Base-by-base conservation (phyloP, 2,329 filamentous ascomycete genomes). In the Pseudohalonectria lignicola region DNA sequence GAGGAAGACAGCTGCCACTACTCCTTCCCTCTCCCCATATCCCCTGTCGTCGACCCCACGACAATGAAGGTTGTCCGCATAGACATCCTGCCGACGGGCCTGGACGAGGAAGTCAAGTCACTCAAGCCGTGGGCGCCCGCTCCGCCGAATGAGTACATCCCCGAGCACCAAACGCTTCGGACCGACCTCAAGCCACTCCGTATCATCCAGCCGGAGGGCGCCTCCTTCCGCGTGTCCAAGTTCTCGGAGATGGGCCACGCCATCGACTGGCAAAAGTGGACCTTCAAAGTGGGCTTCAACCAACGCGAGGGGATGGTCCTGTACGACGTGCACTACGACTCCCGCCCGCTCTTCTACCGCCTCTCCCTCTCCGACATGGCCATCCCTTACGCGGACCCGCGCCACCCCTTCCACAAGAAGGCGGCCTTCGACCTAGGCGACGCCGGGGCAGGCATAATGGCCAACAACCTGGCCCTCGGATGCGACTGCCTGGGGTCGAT, bases 361-460 rank as follows among this genome's bases (percentile, higher is more conserved):
- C 54, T 86, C 28, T 75, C 72, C 44, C 67, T 82, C 41, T 75
- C 72, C 43, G 82, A 86, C 53, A 81, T 86, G 73, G 72, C 72
- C 2, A 76, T 82, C 0, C 76, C 2, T 81, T 85, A 84, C 46
- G 77, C 64, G 4, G 79, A 84, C 47, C 75, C 75, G 1, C 69
- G 80, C 2, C 60, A 67, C 1, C 79, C 79, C 0, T 83, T 73
- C 52, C 76, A 79, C 39, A 69, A 78, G 30, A 85, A 86, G 52
- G 74, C 79, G 38, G 80, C 79, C 1, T 84, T 85, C 47, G 80
- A 85, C 47, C 73, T 85, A 42, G 81, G 81, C 8, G 79, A 85
- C 41, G 76, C 70, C 7, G 80, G 80, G 4, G 73, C 76, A 18
- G 81, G 81, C 3, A 69, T 74, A 34, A 74, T 69, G 36, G 75